Conservation (phyloP, 352 stramenopile species). For the Phytophthora pseudosyringae region DNA sequence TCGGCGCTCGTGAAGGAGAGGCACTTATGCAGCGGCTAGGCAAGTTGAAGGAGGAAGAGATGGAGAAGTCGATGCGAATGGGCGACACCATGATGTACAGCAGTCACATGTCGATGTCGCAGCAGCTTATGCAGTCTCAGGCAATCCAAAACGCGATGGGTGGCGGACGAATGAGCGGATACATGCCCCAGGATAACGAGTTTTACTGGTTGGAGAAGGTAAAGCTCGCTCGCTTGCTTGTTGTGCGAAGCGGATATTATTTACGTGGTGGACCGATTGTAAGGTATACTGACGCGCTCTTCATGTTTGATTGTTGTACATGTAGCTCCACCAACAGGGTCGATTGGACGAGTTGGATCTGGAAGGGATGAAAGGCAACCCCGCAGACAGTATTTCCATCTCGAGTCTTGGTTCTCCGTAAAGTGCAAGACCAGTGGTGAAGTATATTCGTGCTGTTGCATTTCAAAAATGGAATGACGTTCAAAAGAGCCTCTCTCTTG, state of each 20-base stretch:
- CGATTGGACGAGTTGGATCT: constrained; percentile 50
- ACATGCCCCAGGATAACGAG: constrained; percentile 80
- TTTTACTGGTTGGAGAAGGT: constrained; percentile 93
- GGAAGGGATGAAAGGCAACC: constrained; percentile 42
- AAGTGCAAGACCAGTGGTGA: constrained; percentile 22
- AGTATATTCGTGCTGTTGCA: constrained; percentile 33
- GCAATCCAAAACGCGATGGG: constrained; percentile 83
- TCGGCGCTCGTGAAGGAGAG: constrained; percentile 78
- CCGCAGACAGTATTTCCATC: constrained; percentile 52
- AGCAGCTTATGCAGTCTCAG: constrained; percentile 89
- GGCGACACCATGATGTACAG: constrained; percentile 85
- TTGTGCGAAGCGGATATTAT: background rate
- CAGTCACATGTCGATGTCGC: constrained; percentile 81
- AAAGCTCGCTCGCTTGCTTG: background rate
- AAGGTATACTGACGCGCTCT: constrained; percentile 9
- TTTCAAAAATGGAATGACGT: constrained; percentile 23
- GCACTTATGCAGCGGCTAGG: constrained; percentile 69
- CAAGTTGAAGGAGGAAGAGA: constrained; percentile 81
- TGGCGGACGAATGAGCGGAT: constrained; percentile 46
- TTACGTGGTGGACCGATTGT: background rate
- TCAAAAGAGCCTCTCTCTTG: background rate
- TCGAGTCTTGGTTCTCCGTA: constrained; percentile 53
- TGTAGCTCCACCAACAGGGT: constrained; percentile 70
- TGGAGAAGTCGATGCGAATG: constrained; percentile 89
- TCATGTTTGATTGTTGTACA: constrained; percentile 8